A percentile compares a stretch with the other conserved stretches of the same genome.
phyloP scores from a whole-genome alignment of 2,329 filamentous ascomycete species.

The Colletotrichum euphorbiae region DNA sequence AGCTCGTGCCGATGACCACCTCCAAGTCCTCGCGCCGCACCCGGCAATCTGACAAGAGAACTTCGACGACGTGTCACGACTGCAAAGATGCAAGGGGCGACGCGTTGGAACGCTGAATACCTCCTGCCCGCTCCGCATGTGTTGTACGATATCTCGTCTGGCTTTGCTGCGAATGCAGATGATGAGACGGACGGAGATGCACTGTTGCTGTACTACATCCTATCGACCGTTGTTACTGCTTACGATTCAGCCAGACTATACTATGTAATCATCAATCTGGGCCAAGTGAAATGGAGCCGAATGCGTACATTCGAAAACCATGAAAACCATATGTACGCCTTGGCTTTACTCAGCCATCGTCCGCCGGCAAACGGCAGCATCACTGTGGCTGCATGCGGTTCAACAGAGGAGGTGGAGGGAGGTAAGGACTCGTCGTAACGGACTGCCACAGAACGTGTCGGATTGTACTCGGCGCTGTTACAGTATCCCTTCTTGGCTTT shows the following conservation, averaged over 20 bases:
- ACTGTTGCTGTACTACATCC: not conserved
- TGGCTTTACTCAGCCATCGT: conserved; percentile 10
- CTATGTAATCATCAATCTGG: not conserved
- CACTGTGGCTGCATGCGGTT: conserved; percentile 15
- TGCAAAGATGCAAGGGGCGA: conserved; percentile 32
- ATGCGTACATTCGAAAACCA: conserved; percentile 6
- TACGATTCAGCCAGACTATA: not conserved
- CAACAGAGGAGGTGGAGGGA: not conserved
- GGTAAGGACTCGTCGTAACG: not conserved
- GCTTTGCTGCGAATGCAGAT: conserved; percentile 1
- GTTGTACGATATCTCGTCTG: conserved; percentile 20
- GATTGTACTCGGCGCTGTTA: not conserved
- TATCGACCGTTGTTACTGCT: conserved; percentile 2
- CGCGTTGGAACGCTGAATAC: conserved; percentile 28
- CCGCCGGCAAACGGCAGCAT: not conserved
- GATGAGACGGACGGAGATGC: conserved; percentile 12
- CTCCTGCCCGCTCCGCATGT: not conserved
- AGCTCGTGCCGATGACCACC: not conserved
- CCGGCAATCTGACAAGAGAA: conserved; percentile 16
- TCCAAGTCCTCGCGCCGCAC: conserved; percentile 12
- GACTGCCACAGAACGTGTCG: no score
- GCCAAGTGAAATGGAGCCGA: not conserved
- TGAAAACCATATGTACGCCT: not conserved
- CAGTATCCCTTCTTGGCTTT: not conserved
- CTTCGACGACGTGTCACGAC: conserved; percentile 6